Evolutionary conservation across 306 rosid genomes (phyloP), one percentile per base, ranked within the genome.

Genomic region (Prunus dulcis): DNA sequence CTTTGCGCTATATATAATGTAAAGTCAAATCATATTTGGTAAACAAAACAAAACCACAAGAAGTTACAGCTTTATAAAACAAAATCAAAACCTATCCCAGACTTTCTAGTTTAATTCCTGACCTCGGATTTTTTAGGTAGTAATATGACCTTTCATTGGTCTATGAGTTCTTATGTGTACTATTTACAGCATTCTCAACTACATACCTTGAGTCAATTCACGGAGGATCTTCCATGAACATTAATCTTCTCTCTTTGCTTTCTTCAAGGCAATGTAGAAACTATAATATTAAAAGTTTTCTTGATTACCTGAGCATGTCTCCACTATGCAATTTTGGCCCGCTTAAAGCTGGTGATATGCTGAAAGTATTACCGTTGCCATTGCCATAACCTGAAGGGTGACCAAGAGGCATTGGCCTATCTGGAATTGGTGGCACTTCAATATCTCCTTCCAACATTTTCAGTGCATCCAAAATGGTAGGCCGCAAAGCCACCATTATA

Each of bases 401-500:
- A n/a, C 91, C 91, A 8, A 90, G 90, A 75, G 99, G 96, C 91
- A 86, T 82, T n/a, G 99, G 99, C 81, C 99, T 83, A 74, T 95
- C 99, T 1, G 96, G 97, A 75, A 95, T 88, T 67, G 82, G 86
- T 9, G 97, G 97, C 79, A 95, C 93, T 75, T 95, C 97, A 15
- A 86, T 82, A 74, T 95, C 99, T 27, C 97, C 99, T 86, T 92
- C 99, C 90, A 95, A 82, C 97, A 95, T 95, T 84, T 91, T 95
- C 85, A 95, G 82, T 50, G 99, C 96, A 30, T 95, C 97, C 46
- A 86, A 14, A 76, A 95, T 95, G 50, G 92, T 92, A 49, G 99
- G 97, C 80, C 97, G 86, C 70, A 92, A 73, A 78, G 99, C 97
- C 83, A 95, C 97, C 97, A 95, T 95, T 28, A 92, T 90, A 82